Evolutionary conservation across 2,329 filamentous ascomycete species (phyloP).

Genomic region (Nemania sp.): DNA sequence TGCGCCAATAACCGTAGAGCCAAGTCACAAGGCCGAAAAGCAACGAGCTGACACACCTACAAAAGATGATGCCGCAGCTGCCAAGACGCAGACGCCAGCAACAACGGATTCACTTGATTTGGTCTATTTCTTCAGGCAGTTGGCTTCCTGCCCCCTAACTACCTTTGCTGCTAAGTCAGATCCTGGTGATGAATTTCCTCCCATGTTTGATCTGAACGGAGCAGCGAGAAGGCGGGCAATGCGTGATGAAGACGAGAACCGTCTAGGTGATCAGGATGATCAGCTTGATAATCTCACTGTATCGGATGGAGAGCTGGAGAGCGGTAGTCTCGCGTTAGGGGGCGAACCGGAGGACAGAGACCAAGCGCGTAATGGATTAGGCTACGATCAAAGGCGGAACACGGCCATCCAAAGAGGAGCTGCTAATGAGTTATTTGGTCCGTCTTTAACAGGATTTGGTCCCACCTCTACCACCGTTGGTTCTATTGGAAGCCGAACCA

Average conservation of each 20-base stretch:
- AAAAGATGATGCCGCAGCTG: constrained; percentile 19
- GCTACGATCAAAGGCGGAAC: constrained; percentile 68
- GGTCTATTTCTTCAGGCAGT: constrained; percentile 43
- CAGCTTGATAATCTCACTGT: constrained; percentile 58
- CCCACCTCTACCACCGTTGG: constrained; percentile 64
- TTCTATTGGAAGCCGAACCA: constrained; percentile 74
- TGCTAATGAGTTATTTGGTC: constrained; percentile 66
- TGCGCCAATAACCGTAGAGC: constrained; percentile 49
- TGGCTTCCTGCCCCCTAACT: constrained; percentile 53
- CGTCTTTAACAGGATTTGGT: constrained; percentile 63
- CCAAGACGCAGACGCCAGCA: constrained; percentile 22
- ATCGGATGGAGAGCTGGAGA: constrained; percentile 81
- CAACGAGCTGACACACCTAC: constrained; percentile 40
- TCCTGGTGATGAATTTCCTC: constrained; percentile 65
- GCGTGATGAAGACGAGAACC: constrained; percentile 76
- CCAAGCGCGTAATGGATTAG: constrained; percentile 61
- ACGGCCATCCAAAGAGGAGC: constrained; percentile 78
- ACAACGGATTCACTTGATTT: constrained; percentile 43
- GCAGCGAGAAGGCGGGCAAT: constrained; percentile 84
- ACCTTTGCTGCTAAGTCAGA: constrained; percentile 51
- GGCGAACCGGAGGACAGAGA: constrained; percentile 91
- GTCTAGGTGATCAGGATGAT: constrained; percentile 63
- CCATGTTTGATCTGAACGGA: constrained; percentile 84
- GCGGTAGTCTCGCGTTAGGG: constrained; percentile 86
- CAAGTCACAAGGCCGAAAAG: constrained; percentile 48